A percentile compares a stretch with the other conserved stretches of the same genome.
These are phyloP conservation scores for Fusarium pseudocircinatum DNA, from an alignment of 2,329 filamentous ascomycete genomes.

Conservation along the genomic window DNA sequence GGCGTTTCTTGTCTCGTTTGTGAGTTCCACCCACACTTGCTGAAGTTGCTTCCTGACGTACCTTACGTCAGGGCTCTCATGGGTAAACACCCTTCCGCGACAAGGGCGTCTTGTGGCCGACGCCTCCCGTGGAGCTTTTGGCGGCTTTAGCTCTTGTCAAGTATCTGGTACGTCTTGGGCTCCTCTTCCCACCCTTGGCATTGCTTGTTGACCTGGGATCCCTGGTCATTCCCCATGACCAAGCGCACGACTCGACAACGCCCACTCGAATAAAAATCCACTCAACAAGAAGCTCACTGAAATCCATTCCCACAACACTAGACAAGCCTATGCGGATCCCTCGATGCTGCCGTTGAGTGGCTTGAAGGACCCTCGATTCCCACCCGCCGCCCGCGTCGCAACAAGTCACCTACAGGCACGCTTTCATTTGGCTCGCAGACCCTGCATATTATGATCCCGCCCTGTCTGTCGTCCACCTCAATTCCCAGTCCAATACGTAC, in stretches of 20 bases:
- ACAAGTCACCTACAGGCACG: constrained; percentile 35
- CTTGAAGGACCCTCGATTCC: constrained; percentile 41
- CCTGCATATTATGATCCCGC: constrained; percentile 45
- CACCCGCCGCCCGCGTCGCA: constrained; percentile 33
- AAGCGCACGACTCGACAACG: constrained; percentile 38
- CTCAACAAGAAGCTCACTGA: constrained; percentile 34
- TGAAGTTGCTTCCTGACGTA: constrained; percentile 38
- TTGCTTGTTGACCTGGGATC: constrained; percentile 44
- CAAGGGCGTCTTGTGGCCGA: constrained; percentile 40
- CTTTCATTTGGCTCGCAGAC: constrained; percentile 39
- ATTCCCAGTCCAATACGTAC: constrained; percentile 41
- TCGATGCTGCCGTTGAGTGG: constrained; percentile 46
- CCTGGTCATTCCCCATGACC: constrained; percentile 38
- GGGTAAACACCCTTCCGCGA: constrained; percentile 42
- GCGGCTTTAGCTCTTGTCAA: constrained; percentile 33
- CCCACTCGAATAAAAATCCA: constrained; percentile 27
- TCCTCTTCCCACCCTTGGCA: constrained; percentile 34
- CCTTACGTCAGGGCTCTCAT: constrained; percentile 46
- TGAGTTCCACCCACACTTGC: constrained; percentile 41
- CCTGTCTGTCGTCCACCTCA: constrained; percentile 39
- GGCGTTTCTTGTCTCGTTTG: constrained; percentile 41
- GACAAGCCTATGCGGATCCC: constrained; percentile 41
- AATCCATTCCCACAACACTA: constrained; percentile 43
- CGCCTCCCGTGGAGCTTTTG: constrained; percentile 41
- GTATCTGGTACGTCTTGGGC: constrained; percentile 39